A percentile compares a stretch with the other conserved stretches of the same genome.
phyloP scores from a whole-genome alignment of 2,329 filamentous ascomycete genomes.

The Cercospora sp. region DNA sequence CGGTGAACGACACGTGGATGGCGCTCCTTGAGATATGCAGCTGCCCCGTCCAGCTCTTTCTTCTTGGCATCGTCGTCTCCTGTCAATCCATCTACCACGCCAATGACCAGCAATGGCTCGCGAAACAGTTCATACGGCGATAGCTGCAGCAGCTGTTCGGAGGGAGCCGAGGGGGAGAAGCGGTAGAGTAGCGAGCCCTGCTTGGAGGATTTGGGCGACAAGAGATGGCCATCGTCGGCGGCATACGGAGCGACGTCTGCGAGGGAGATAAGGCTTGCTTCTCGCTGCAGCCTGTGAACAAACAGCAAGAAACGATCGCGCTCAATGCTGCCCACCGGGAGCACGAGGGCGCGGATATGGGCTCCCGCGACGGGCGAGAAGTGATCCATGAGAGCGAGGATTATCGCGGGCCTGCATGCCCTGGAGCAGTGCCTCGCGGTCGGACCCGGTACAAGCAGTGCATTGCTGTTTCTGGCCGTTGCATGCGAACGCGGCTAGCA shows the following conservation, averaged over 20 bases:
- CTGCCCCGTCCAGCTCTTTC: conserved; percentile 34
- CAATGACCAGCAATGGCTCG: conserved; percentile 79
- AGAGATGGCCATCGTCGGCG: conserved; percentile 23
- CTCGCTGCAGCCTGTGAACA: conserved; percentile 71
- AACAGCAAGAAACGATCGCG: conserved; percentile 77
- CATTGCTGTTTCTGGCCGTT: neutral
- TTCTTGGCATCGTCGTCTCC: conserved; percentile 51
- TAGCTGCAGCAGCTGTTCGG: conserved; percentile 74
- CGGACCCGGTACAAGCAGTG: neutral
- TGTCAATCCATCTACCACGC: conserved; percentile 76
- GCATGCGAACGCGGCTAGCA: neutral
- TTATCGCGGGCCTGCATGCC: neutral
- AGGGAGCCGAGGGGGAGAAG: conserved; percentile 74
- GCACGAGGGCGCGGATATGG: conserved; percentile 80
- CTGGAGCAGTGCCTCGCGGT: neutral
- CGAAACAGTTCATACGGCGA: conserved; percentile 89
- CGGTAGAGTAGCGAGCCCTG: conserved; percentile 86
- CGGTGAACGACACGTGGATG: conserved; percentile 38
- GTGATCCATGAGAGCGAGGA: conserved; percentile 58
- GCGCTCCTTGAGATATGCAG: conserved; percentile 35
- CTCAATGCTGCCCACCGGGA: conserved; percentile 85
- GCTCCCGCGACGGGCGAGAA: conserved; percentile 89
- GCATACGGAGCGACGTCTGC: conserved; percentile 25
- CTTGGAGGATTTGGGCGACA: conserved; percentile 86
- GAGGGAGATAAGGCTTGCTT: conserved; percentile 67